Evolutionary conservation across 345 rosid species (phyloP).

Genomic region (Eucalyptus marginata): DNA sequence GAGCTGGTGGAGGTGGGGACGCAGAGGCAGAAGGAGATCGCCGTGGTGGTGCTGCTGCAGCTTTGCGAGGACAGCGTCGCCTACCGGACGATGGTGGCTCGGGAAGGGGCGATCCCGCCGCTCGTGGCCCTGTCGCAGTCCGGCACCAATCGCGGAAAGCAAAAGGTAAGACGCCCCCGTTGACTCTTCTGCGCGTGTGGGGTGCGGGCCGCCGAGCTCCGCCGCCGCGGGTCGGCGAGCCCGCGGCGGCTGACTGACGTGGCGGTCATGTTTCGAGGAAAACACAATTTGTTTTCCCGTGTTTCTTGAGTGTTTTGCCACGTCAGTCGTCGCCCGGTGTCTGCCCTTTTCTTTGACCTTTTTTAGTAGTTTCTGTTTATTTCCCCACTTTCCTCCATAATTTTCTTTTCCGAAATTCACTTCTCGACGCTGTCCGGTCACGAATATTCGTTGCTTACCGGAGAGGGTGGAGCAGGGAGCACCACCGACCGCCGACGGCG

Average conservation of each 20-base stretch:
- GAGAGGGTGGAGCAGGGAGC: neutral
- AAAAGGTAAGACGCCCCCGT: conserved; percentile 29
- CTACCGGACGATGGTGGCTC: conserved; percentile 63
- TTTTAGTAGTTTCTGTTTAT: neutral
- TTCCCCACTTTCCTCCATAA: neutral
- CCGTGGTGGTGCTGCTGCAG: conserved; percentile 50
- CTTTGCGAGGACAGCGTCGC: conserved; percentile 60
- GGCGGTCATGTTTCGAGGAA: neutral
- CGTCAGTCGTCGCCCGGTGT: neutral
- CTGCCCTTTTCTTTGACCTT: neutral
- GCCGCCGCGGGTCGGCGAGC: neutral
- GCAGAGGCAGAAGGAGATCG: conserved; percentile 82
- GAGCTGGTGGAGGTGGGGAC: conserved; percentile 87
- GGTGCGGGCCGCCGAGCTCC: neutral
- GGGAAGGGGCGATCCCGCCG: conserved; percentile 98
- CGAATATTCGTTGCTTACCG: neutral
- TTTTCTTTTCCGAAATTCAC: neutral
- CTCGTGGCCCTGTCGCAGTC: conserved; percentile 70
- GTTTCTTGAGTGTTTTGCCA: neutral
- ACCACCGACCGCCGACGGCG: neutral
- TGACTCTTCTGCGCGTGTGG: neutral
- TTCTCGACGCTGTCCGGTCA: neutral
- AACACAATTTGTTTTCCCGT: neutral
- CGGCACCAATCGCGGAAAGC: conserved; percentile 84
- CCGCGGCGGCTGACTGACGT: neutral